phyloP scores from a whole-genome alignment of 805 yeast genomes.

The Lipomyces chichibuensis region DNA sequence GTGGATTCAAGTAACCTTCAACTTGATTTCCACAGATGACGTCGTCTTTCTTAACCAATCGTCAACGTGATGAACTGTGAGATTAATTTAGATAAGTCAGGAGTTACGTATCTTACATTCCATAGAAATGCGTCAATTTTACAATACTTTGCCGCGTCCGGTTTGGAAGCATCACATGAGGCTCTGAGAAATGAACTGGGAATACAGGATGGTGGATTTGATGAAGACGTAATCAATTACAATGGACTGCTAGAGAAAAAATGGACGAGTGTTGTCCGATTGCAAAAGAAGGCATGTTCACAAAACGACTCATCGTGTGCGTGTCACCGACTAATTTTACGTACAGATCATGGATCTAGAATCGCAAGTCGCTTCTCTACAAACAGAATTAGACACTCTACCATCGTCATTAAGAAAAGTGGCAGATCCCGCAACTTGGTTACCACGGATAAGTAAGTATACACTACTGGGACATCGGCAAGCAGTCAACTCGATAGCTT shows the following conservation, averaged over 20 bases:
- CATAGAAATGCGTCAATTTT: slow-evolving; percentile 24
- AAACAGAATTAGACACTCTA: slow-evolving; percentile 48
- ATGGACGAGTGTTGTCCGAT: slow-evolving; percentile 82
- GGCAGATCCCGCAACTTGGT: slow-evolving; percentile 55
- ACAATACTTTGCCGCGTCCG: slow-evolving; percentile 24
- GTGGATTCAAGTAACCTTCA: neutral
- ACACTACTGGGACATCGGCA: slow-evolving; percentile 58
- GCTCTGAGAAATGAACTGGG: slow-evolving; percentile 17
- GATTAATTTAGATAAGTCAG: slow-evolving; percentile 2
- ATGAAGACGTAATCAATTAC: slow-evolving; percentile 22
- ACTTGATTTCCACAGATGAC: slow-evolving; percentile 13
- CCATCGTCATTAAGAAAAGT: slow-evolving; percentile 42
- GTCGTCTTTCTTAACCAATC: slow-evolving; percentile 25
- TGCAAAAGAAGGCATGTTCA: slow-evolving; percentile 61
- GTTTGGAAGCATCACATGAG: slow-evolving; percentile 10
- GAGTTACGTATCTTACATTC: neutral
- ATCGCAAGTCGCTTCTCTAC: slow-evolving; percentile 54
- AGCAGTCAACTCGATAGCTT: slow-evolving; percentile 61
- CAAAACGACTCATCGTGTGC: neutral
- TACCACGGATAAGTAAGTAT: slow-evolving; percentile 56
- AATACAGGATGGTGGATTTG: neutral
- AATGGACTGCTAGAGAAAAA: slow-evolving; percentile 63
- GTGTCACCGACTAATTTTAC: neutral
- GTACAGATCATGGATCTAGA: slow-evolving; percentile 61
- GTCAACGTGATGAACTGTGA: slow-evolving; percentile 33